Evolutionary conservation across 1,139 yeast species (phyloP), one percentile per base, ranked within the genome.

Genomic region (Yamadazyma oceani): DNA sequence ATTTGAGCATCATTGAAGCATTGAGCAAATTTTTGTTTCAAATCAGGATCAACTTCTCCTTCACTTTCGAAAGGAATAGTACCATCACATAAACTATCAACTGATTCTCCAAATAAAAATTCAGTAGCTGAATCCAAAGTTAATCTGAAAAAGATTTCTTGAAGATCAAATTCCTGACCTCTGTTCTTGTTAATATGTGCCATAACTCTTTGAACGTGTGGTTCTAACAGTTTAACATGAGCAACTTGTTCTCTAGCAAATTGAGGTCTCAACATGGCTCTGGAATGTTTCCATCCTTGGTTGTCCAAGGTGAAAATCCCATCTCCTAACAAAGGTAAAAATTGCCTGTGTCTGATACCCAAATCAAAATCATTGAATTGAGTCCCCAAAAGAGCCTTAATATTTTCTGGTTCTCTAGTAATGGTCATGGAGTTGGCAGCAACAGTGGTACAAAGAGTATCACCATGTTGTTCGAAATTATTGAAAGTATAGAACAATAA

Each of bases 291-390:
- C 82, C 82, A 77, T 2, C 73, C 77, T 26, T 60, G 66, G n/a
- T 78, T 78, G 40, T 73, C 77, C 30, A 73, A 62, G 1, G 82
- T 75, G 58, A 78, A 78, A 43, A 78, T 75, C 13, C 83, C 82
- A 41, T 74, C 73, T 2, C 82, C 82, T 37, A 77, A 59, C 24
- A 74, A 54, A 6, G 78, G 73, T 32, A 46, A 46, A 49, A 75
- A 65, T 29, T 60, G 65, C 11, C 50, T 54, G 49, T 72, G 67
- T 44, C 82, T 69, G 23, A 56, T 50, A 2, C 82, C 82, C 36
- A 78, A 64, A n/a, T 66, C 66, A 51, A 69, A 76, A 43, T 76
- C 80, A 46, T 68, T 66, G 50, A 75, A 75, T 40, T 69, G 69
- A 21, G 69, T 64, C 15, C 69, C 66, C 45, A 65, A 55, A 17